Evolutionary conservation across 1,284 basidiomycete genomes (phyloP).

Genomic region (Ustilago curta): DNA sequence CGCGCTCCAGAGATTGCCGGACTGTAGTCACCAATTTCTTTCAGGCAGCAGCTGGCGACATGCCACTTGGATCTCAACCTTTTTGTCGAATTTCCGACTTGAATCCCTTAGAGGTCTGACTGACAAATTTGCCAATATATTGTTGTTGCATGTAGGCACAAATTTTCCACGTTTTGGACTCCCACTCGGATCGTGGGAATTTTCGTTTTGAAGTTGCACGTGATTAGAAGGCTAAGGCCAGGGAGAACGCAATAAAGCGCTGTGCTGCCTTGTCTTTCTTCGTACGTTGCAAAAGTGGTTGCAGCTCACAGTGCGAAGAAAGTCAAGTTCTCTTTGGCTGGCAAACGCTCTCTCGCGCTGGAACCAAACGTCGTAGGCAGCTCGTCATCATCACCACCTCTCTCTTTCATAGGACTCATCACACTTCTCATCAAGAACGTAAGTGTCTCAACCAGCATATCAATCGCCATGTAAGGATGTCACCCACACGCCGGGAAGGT

Average conservation of each 20-base stretch:
- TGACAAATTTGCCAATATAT: not conserved
- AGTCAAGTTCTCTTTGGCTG: not conserved
- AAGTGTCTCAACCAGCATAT: slow-evolving; percentile 16
- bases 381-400: slow-evolving; percentile 15
- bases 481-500: not conserved
- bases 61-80: not conserved
- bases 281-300: not conserved
- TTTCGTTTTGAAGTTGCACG: slow-evolving; percentile 2
- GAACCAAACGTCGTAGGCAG: not conserved
- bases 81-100: not conserved
- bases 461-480: not conserved
- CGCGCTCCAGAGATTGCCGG: not conserved
- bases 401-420: slow-evolving; percentile 27
- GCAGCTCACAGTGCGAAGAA: slow-evolving; percentile 2
- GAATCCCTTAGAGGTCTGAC: not conserved
- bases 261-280: slow-evolving; percentile 1
- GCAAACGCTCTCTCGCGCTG: slow-evolving; percentile 3
- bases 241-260: not conserved
- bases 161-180: not conserved
- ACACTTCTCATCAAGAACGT: slow-evolving; percentile 46
- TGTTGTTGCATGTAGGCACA: not conserved
- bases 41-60: slow-evolving; percentile 14
- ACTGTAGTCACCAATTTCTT: not conserved
- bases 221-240: not conserved
- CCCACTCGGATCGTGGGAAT: slow-evolving; percentile 14